Percentiles rank a stretch among this genome's conserved stretches.
phyloP scores from a whole-genome alignment of 139 green algal genomes.

The Chlorokybus atmophyticus region DNA sequence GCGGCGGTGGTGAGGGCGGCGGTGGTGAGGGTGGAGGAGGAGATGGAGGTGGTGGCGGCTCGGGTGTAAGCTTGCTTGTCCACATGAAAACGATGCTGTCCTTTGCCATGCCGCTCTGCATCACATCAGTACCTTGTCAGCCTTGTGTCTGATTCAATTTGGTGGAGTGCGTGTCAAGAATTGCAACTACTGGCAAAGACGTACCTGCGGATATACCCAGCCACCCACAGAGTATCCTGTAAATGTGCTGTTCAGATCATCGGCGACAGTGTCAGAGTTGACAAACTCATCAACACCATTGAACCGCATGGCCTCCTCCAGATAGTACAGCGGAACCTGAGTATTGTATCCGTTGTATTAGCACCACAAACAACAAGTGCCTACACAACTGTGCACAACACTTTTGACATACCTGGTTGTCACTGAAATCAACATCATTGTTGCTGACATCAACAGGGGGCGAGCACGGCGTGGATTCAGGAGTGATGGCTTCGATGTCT shows the following conservation, averaged over 20 bases:
- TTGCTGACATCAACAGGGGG: constrained; percentile 6
- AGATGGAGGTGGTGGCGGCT: background rate
- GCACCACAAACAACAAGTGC: too few relatives aligned
- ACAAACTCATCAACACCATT: background rate
- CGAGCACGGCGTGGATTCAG: background rate
- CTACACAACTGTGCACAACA: too few relatives aligned
- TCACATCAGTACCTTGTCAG: too few relatives aligned
- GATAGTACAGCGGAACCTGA: background rate
- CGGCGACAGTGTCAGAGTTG: background rate
- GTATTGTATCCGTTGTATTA: too few relatives aligned
- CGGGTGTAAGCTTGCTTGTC: too few relatives aligned
- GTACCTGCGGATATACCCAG: background rate
- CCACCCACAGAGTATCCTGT: background rate
- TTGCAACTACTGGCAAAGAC: too few relatives aligned
- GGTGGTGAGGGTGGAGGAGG: background rate
- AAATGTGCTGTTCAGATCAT: background rate
- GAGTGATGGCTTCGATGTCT: background rate
- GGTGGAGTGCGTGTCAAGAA: too few relatives aligned
- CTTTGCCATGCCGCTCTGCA: too few relatives aligned
- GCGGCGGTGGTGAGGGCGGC: background rate
- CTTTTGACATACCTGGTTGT: too few relatives aligned
- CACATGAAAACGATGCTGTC: too few relatives aligned
- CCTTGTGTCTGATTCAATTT: too few relatives aligned
- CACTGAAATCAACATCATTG: constrained; percentile 4
- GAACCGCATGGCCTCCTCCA: background rate